phyloP scores from a whole-genome alignment of 768 basidiomycete genomes.

The Roridomyces roridus region DNA sequence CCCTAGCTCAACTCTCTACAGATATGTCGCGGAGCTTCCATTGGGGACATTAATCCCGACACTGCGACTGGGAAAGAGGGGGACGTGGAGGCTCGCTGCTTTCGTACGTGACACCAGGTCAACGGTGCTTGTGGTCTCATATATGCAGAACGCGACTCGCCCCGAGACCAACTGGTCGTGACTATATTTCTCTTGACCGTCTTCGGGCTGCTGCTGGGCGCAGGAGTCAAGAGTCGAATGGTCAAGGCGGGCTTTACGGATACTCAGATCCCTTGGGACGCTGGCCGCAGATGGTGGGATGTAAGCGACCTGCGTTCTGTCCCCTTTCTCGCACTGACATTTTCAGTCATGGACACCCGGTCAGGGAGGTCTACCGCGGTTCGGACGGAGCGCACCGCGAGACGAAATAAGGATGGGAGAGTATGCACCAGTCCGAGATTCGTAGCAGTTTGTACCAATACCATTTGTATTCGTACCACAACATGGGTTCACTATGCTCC shows the following conservation, averaged over 20 bases:
- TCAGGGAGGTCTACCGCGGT: conserved; percentile 49
- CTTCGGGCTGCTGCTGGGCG: conserved; percentile 83
- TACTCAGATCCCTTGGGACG: conserved; percentile 65
- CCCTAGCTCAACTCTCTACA: too few species aligned
- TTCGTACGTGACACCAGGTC: conserved; percentile 65
- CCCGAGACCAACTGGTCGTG: conserved; percentile 93
- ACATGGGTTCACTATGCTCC: conserved; percentile 67
- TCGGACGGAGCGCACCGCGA: conserved; percentile 49
- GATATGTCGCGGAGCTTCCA: conserved; percentile 80
- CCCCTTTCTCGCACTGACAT: conserved; percentile 10
- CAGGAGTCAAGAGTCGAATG: conserved; percentile 85
- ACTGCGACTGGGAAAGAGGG: conserved; percentile 95
- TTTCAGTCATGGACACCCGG: conserved; percentile 61
- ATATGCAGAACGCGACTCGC: conserved; percentile 85
- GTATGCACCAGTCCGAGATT: conserved; percentile 50
- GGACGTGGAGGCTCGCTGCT: conserved; percentile 94
- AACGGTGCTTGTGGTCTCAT: conserved; percentile 5
- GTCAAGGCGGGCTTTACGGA: conserved; percentile 72
- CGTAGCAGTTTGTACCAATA: conserved; percentile 20
- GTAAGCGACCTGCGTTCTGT: conserved; percentile 46
- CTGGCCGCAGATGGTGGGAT: conserved; percentile 84
- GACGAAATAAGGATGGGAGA: conserved; percentile 43
- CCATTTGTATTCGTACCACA: conserved; percentile 3
- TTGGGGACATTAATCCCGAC: conserved; percentile 91
- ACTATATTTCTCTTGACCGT: conserved; percentile 89